Percentiles rank a stretch among this genome's conserved stretches.
Evolutionary conservation across 1,284 basidiomycete species (phyloP).

Genomic region (Apiotrichum porosum): DNA sequence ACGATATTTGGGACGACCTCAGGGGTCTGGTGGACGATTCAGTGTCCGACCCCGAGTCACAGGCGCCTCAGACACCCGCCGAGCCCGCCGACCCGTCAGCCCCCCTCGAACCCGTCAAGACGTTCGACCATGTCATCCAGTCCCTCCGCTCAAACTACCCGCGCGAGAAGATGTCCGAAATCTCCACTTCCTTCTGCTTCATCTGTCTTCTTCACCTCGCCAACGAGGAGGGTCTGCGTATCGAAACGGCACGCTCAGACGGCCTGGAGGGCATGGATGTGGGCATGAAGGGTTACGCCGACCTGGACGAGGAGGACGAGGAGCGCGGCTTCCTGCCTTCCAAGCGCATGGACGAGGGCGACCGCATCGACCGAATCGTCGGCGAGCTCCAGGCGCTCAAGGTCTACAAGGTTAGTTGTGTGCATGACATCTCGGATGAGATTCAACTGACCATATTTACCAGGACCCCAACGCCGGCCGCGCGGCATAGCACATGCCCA

Average conservation of each 20-base stretch:
- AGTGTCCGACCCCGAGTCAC: not conserved
- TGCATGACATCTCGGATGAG: too few species aligned
- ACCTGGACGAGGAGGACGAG: constrained; percentile 21
- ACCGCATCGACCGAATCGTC: constrained; percentile 37
- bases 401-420: too few species aligned
- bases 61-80: not conserved
- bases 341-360: constrained; percentile 24
- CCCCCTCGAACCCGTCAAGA: constrained; percentile 59
- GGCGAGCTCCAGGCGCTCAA: constrained; percentile 47
- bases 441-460: too few species aligned
- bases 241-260: constrained; percentile 55
- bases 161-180: constrained; percentile 90
- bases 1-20: constrained; percentile 93
- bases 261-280: constrained; percentile 49
- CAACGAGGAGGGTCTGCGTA: constrained; percentile 85
- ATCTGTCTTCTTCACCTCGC: constrained; percentile 94
- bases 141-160: constrained; percentile 79
- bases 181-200: constrained; percentile 99
- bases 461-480: constrained; percentile 43
- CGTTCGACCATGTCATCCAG: constrained; percentile 78
- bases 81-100: constrained; percentile 8
- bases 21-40: constrained; percentile 58
- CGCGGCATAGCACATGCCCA: constrained; percentile 41
- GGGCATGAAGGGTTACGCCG: constrained; percentile 35
- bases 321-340: not conserved